Conservation (phyloP, 306 rosid genomes). For the Prinsepia uniflora region DNA sequence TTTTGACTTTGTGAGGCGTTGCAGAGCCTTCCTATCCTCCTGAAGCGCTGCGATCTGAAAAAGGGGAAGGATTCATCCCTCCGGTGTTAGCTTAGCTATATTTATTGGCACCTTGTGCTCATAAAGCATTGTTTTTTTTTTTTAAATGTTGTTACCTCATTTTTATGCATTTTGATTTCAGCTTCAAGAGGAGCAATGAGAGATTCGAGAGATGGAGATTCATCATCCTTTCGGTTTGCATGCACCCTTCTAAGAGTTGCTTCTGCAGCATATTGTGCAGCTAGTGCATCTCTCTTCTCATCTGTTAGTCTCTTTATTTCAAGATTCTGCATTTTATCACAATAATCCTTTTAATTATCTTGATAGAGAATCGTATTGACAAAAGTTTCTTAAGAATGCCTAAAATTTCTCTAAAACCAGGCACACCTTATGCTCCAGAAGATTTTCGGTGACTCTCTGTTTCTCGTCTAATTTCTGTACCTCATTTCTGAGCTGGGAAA, state of each 20-base stretch:
- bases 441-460: conserved; percentile 40
- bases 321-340: conserved; percentile 55
- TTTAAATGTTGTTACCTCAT: conserved; percentile 51
- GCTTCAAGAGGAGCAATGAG: conserved; percentile 83
- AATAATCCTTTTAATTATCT: conserved; percentile 13
- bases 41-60: conserved; percentile 59
- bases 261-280: conserved; percentile 92
- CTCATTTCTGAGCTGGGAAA: conserved; percentile 60
- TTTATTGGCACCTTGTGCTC: neutral
- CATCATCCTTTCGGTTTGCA: conserved; percentile 62
- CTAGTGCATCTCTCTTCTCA: conserved; percentile 79
- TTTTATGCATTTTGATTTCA: conserved; percentile 76
- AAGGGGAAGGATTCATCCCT: conserved; percentile 4
- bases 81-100: conserved; percentile 1
- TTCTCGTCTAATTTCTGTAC: conserved; percentile 50
- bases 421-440: conserved; percentile 72
- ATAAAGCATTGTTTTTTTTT: neutral
- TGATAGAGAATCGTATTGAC: conserved; percentile 12
- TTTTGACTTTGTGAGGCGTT: conserved; percentile 76
- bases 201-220: conserved; percentile 58
- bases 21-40: conserved; percentile 88
- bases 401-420: conserved; percentile 7
- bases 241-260: conserved; percentile 73
- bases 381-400: conserved; percentile 5
- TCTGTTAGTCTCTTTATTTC: conserved; percentile 64